phyloP scores from a whole-genome alignment of 164 flowering plant species.

The Vitis amurensis region DNA sequence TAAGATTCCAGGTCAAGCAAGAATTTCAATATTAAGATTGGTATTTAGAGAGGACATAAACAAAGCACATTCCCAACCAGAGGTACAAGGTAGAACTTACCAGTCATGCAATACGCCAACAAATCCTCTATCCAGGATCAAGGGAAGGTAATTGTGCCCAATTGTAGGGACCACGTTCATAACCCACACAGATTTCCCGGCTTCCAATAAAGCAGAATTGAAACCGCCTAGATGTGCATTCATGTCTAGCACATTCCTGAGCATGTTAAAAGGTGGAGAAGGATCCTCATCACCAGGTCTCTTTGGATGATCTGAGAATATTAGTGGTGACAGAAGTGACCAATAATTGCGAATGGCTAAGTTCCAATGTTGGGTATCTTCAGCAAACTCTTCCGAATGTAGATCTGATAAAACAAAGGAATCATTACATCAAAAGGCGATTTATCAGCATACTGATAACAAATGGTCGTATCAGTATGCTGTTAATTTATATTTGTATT shows the following conservation, averaged over 20 bases:
- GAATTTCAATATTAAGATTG: neutral
- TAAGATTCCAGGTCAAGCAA: neutral
- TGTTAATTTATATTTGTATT: too few species aligned
- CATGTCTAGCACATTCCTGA: slow-evolving; percentile 96
- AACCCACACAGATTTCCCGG: slow-evolving; percentile 88
- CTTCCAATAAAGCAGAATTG: slow-evolving; percentile 78
- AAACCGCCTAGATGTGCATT: slow-evolving; percentile 93
- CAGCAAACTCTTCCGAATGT: slow-evolving; percentile 65
- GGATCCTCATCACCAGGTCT: slow-evolving; percentile 99
- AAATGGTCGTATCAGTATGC: too few species aligned
- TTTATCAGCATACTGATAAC: too few species aligned
- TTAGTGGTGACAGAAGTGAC: slow-evolving; percentile 92
- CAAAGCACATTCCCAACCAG: neutral
- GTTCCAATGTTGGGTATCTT: slow-evolving; percentile 62
- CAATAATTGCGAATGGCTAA: slow-evolving; percentile 69
- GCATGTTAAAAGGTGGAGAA: slow-evolving; percentile 94
- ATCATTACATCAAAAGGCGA: neutral
- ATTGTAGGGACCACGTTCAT: slow-evolving; percentile 94
- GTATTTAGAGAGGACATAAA: too few species aligned
- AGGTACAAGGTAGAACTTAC: slow-evolving; percentile 36
- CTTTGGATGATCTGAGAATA: slow-evolving; percentile 99
- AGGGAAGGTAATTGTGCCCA: slow-evolving; percentile 74
- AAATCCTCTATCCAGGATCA: slow-evolving; percentile 88
- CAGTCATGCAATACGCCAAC: slow-evolving; percentile 93
- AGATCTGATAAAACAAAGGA: slow-evolving; percentile 45